Evolutionary conservation across 371 early-diverging fungal genomes (phyloP), one percentile per base, ranked within the genome.

Genomic region (Rhizopus microsporus): DNA sequence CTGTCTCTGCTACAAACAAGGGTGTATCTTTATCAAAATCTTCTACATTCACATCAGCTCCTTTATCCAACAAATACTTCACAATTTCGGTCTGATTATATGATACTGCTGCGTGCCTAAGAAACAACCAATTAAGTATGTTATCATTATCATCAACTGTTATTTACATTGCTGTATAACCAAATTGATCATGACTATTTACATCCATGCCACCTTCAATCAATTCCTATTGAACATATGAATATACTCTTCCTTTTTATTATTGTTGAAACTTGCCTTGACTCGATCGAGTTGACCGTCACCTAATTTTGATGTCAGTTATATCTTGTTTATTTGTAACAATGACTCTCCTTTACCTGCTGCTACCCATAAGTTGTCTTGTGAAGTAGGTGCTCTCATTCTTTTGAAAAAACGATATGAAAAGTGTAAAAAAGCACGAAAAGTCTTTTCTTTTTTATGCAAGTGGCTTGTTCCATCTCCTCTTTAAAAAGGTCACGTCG

Each of bases 1-100:
- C 79, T 40, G 86, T 83, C 58, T 93, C 94, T 53, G 85, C 86
- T n/a, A 88, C 84, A 62, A 88, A 92, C 35, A 96, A 75, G 9
- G 94, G 93, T 16, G 95, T 92, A 60, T 94, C 94, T 53, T 91
- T 88, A 34, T 95, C 95, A 23, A 73, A 60, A 64, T 94, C 95
- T 46, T 74, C 71, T 30, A 93, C 71, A 63, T 90, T 82, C 35
- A 90, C 76, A 53, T 90, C 67, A 42, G 85, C 90, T 13, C 72
- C 71, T 32, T 75, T 69, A 15, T 66, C 60, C 23, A 87, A 54
- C 10, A 90, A 67, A 45, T 80, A 82, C 51, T 77, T 68, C 33
- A 86, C 69, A 47, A 88, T 61, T 8, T 83, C 83, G 12, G 66
- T 58, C 65, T 87, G 85, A 37, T 73, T 78, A 59, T 88, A 90